Percentiles rank a stretch among this genome's conserved stretches.
These are phyloP conservation scores for Alternaria metachromatica DNA, from an alignment of 2,329 filamentous ascomycete genomes.

Conservation along the genomic window DNA sequence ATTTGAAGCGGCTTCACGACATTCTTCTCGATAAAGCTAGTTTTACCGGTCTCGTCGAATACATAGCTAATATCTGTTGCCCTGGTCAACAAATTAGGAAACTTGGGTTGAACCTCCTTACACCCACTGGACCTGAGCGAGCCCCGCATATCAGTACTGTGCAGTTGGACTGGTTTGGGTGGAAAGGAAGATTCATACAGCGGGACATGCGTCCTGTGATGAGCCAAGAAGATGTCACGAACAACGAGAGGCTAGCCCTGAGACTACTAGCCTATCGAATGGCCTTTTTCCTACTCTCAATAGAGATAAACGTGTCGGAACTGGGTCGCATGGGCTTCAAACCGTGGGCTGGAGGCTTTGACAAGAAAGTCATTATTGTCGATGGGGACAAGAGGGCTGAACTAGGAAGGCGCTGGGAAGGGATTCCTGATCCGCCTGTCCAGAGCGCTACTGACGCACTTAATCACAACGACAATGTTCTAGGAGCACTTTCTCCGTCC, in stretches of 20 bases:
- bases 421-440: background rate
- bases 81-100: background rate
- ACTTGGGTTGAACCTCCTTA: background rate
- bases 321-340: fast-evolving
- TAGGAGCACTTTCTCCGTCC: conserved; percentile 25
- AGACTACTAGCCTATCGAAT: background rate
- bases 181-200: background rate
- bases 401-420: background rate
- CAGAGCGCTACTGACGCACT: background rate
- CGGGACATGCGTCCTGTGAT: background rate
- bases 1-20: background rate
- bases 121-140: background rate
- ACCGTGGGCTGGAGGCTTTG: background rate
- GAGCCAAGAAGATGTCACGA: background rate
- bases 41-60: background rate
- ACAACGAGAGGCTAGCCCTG: background rate
- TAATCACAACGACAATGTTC: background rate
- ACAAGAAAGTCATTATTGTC: background rate
- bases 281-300: no score
- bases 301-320: fast-evolving
- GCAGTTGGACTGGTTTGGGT: background rate
- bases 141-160: background rate
- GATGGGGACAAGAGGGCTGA: background rate
- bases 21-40: background rate
- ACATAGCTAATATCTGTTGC: background rate